Evolutionary conservation across 139 green algal species (phyloP).

Genomic region (Diplosphaera chodatii): DNA sequence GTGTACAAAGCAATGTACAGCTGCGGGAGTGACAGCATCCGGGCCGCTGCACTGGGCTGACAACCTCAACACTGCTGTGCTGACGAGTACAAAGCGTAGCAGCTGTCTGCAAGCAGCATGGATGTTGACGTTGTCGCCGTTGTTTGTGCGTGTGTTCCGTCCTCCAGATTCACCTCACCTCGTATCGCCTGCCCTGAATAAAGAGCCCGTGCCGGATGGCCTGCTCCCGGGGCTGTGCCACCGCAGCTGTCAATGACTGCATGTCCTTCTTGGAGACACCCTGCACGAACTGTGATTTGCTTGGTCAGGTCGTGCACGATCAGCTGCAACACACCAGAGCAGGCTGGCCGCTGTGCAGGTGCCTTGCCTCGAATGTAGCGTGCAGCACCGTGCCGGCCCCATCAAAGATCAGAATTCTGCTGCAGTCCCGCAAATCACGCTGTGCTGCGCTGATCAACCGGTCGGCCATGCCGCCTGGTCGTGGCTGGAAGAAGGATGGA

Average conservation of each 20-base stretch:
- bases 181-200: neutral
- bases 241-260: neutral
- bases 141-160: no score
- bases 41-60: no score
- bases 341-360: neutral
- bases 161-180: no score
- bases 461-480: neutral
- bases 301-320: neutral
- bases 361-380: neutral
- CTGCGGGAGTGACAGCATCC: no score
- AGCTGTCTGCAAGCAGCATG: no score
- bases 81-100: no score
- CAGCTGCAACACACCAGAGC: neutral
- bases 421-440: neutral
- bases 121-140: no score
- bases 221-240: neutral
- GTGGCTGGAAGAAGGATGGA: neutral
- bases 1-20: no score
- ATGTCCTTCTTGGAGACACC: neutral
- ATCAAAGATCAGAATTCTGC: neutral
- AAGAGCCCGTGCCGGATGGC: neutral
- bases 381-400: neutral
- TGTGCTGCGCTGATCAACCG: neutral
- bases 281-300: no score
- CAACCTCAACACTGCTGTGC: no score